phyloP scores from a whole-genome alignment of 345 rosid species.

The Aquilaria sinensis region DNA sequence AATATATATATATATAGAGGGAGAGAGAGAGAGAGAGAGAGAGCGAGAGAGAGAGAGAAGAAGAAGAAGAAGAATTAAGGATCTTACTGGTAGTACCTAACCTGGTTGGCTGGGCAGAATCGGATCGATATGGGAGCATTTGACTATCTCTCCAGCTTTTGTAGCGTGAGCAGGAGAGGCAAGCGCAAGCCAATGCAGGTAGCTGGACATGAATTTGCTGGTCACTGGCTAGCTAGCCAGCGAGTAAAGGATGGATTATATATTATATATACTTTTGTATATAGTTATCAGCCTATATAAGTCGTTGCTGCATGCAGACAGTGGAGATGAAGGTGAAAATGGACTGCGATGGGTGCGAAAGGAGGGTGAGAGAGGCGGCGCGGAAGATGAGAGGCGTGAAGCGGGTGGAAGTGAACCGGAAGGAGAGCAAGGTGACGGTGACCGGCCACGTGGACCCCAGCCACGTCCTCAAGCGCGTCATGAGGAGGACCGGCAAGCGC shows the following conservation, averaged over 20 bases:
- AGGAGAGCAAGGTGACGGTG: conserved; percentile 48
- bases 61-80: no score
- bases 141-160: conserved; percentile 79
- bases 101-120: no score
- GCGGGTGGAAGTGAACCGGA: conserved; percentile 54
- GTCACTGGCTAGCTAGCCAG: neutral
- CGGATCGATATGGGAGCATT: conserved; percentile 66
- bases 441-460: conserved; percentile 50
- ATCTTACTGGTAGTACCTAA: no score
- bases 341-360: conserved; percentile 99
- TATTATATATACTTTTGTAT: conserved; percentile 2
- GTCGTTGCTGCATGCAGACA: conserved; percentile 35
- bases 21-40: no score
- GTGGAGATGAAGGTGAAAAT: conserved; percentile 96
- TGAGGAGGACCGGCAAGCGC: conserved; percentile 52
- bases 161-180: conserved; percentile 57
- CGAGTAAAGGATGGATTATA: conserved; percentile 4
- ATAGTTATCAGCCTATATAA: no score
- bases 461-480: conserved; percentile 57
- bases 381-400: conserved; percentile 68
- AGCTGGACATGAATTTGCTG: neutral
- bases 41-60: no score
- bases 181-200: conserved; percentile 94
- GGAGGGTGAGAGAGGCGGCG: conserved; percentile 74
- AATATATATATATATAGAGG: no score